phyloP scores from a whole-genome alignment of 805 yeast genomes.

The Zygosaccharomyces lentus region DNA sequence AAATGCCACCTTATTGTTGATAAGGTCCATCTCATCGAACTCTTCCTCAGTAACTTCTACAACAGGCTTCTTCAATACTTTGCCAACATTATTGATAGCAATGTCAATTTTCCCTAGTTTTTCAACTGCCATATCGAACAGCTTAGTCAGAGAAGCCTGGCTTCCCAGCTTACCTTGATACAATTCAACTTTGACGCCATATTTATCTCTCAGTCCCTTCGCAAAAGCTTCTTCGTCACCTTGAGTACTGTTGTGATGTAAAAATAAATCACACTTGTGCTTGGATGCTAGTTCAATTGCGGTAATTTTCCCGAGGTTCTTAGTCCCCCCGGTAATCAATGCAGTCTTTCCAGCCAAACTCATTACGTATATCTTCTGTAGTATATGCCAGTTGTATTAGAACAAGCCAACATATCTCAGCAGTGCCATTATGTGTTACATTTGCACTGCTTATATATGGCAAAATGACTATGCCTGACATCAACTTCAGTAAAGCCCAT shows the following conservation, averaged over 20 bases:
- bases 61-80: conserved; percentile 58
- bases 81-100: conserved; percentile 67
- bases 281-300: conserved; percentile 51
- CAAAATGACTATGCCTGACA: no score
- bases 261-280: conserved; percentile 47
- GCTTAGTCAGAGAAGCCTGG: conserved; percentile 40
- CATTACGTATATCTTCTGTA: conserved; percentile 9
- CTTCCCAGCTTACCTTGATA: conserved; percentile 42
- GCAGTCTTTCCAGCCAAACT: conserved; percentile 45
- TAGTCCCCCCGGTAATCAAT: conserved; percentile 57
- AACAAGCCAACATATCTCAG: no score
- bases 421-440: no score
- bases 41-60: conserved; percentile 50
- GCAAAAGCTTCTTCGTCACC: conserved; percentile 39
- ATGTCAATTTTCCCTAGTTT: conserved; percentile 51
- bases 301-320: conserved; percentile 54
- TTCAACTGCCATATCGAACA: conserved; percentile 45
- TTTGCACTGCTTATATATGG: no score
- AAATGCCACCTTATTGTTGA: conserved; percentile 58
- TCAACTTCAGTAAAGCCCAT: no score
- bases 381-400: no score
- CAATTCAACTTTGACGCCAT: conserved; percentile 40
- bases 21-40: conserved; percentile 48
- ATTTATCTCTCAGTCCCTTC: conserved; percentile 34
- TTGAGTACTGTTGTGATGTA: conserved; percentile 50